These are phyloP conservation scores for Camelina laxa DNA, from an alignment of 345 rosid species.

Conservation along the genomic window DNA sequence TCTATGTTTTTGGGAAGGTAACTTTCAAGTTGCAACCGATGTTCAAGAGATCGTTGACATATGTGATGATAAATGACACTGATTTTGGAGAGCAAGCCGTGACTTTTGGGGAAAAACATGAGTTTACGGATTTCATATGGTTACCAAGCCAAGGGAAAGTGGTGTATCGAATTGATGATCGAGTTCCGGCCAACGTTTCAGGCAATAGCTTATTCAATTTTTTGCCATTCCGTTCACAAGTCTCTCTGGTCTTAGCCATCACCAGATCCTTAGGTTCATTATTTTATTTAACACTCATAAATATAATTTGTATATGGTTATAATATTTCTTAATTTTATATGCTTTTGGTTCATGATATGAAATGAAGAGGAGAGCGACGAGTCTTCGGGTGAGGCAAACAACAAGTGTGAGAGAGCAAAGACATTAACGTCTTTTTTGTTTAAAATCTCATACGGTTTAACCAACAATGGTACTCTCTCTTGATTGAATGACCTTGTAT, in stretches of 20 bases:
- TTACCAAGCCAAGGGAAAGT: slow-evolving; percentile 71
- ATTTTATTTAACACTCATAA: neutral
- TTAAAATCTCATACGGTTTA: slow-evolving; percentile 48
- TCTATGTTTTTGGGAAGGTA: slow-evolving; percentile 9
- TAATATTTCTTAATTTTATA: neutral
- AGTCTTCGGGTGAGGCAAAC: slow-evolving; percentile 35
- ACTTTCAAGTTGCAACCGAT: slow-evolving; percentile 62
- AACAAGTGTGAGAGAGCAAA: slow-evolving; percentile 45
- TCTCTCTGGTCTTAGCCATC: slow-evolving; percentile 37
- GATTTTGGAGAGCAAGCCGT: slow-evolving; percentile 54
- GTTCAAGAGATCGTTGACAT: slow-evolving; percentile 67
- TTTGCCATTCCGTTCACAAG: slow-evolving; percentile 66
- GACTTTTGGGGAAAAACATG: slow-evolving; percentile 62
- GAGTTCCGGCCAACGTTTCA: slow-evolving; percentile 44
- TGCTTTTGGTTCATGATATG: neutral
- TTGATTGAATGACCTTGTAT: neutral
- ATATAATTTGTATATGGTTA: neutral
- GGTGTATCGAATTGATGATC: slow-evolving; percentile 65
- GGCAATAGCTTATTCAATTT: slow-evolving; percentile 63
- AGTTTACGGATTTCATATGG: slow-evolving; percentile 76
- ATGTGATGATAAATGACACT: slow-evolving; percentile 46
- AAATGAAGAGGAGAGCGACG: slow-evolving; percentile 58
- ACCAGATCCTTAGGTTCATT: slow-evolving; percentile 52
- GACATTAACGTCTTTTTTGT: slow-evolving; percentile 34
- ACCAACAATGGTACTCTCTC: slow-evolving; percentile 55